Conservation (phyloP, 805 yeast species). For the Saccharomycopsis sp. region DNA sequence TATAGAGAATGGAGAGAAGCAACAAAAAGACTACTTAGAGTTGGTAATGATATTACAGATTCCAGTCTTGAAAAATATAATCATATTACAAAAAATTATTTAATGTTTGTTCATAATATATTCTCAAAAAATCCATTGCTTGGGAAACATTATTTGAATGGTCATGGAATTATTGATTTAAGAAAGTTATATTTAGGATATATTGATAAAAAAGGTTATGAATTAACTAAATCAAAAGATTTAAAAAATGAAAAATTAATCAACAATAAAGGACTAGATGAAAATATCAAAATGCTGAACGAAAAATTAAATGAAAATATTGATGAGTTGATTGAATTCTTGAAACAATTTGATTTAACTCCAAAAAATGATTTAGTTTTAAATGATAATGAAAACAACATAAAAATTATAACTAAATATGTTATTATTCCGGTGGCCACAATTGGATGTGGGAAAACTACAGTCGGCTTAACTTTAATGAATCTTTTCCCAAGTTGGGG, state of each 20-base stretch:
- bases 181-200: conserved; percentile 53
- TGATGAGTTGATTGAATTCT: background rate
- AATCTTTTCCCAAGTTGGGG: conserved; percentile 54
- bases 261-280: no score
- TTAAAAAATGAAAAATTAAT: background rate
- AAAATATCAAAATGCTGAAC: no score
- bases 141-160: conserved; percentile 35
- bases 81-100: conserved; percentile 52
- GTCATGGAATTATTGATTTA: conserved; percentile 65
- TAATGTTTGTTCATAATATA: conserved; percentile 52
- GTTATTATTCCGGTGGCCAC: conserved; percentile 79
- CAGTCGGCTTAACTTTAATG: conserved; percentile 53
- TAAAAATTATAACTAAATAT: conserved; percentile 37
- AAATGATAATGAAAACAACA: background rate
- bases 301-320: background rate
- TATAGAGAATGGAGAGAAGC: conserved; percentile 88
- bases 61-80: conserved; percentile 42
- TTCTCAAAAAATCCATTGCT: conserved; percentile 36
- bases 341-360: background rate
- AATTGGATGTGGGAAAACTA: conserved; percentile 92
- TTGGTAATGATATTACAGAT: conserved; percentile 23
- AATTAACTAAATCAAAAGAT: conserved; percentile 28
- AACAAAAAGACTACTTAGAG: conserved; percentile 45
- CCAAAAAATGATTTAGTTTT: no score
- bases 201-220: conserved; percentile 47